Base-by-base conservation (phyloP, 306 rosid species). In the Cucurbita ficifolia region DNA sequence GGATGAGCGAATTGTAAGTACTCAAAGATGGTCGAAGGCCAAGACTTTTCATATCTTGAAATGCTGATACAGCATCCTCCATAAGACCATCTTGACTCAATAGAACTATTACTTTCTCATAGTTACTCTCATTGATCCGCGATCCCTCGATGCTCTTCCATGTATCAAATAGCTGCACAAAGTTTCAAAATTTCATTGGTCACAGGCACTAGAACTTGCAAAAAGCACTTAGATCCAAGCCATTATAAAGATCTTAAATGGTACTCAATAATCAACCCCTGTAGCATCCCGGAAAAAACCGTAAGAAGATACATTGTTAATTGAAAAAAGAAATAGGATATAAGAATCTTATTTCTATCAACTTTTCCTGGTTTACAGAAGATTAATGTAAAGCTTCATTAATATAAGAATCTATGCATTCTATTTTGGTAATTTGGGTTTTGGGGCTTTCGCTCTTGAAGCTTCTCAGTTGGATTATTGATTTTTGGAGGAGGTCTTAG, bases 111-210 rank as follows among this genome's bases (percentile, higher is more conserved):
- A 85, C 76, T 83, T 87, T 88, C 75, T 80, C 75, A 71, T 85
- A 86, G 81, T 86, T 84, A 51, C 82, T 60, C 50, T 87, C 92
- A 75, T 76, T 84, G 75, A 82, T 81, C 78, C 87, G 76, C 0
- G 86, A 87, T 74, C 74, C 49, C 79, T 88, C 89, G 33, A 88
- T 81, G 77, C 71, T 82, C 86, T 77, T 90, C 95, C 96, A 90
- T 82, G 60, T 53, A 77, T 84, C 85, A 79, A 88, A 88, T 21
- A 88, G 79, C 95, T 90, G 84, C 40, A 80, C 74, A 79, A 24
- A 84, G 8, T 24, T 71, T 51, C 71, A 49, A 80, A 73, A 52
- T 71, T 74, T 70, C 74, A 56, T 70, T 17, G 48, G 43, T 57
- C 56, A 64, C 45, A 54, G 35, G 51, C 39, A 72, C 61, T 17